Base-by-base conservation (phyloP, 495 filamentous ascomycete species). In the Podospora didyma region DNA sequence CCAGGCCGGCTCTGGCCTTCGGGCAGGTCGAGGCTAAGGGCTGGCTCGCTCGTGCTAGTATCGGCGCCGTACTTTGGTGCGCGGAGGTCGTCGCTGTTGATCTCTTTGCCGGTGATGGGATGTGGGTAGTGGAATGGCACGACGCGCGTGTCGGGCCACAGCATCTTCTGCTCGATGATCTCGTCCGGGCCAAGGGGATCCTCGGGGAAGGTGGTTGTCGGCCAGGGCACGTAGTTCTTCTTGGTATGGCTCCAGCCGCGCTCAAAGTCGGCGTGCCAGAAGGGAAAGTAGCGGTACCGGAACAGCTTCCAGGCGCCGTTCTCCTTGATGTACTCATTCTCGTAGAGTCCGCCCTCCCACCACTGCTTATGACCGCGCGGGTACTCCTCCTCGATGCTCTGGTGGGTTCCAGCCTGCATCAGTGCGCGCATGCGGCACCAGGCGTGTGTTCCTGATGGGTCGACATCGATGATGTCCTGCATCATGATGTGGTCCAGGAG, bases 291-390 rank as follows among this genome's bases (percentile, higher is more conserved):
- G 48, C 77, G 74, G 57, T 80, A 74, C 22, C 78, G 64, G 63
- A 78, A 79, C 41, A 82, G 69, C 69, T 79, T 80, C 79, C 79
- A 82, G 24, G 72, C 68, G 16, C 79, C 79, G 57, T 77, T 66
- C 58, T 82, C 77, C 67, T 82, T 82, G 65, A 81, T 73, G 63
- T 82, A 82, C 64, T 82, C 79, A 60, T 82, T 82, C 68, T 82
- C 79, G 66, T 82, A 82, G 53, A 82, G 65, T 5, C 79, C 79
- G 21, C 79, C 79, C 58, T 81, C 79, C 76, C 79, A 81, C 79
- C 79, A 81, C 60, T 82, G 79, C 7, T 72, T 67, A 47, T 78
- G 70, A 7, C 79, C 79, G 42, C 74, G 68, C 6, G 79, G 79
- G 54, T 80, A 75, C 21, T 63, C 68, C 17, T 75, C 73, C 46